Conservation (phyloP, 257 asterid genomes). For the Henckelia pumila region DNA sequence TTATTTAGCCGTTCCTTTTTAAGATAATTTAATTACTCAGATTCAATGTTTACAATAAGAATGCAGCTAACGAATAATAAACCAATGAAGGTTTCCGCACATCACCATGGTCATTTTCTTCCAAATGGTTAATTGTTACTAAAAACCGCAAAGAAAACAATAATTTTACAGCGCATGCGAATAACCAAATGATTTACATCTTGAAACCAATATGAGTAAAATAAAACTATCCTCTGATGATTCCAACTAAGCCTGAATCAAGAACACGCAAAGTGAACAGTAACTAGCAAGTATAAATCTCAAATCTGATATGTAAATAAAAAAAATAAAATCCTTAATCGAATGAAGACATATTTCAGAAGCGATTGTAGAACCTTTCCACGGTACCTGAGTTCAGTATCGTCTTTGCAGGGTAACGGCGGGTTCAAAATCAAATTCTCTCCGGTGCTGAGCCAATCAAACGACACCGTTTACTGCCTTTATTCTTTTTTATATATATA, state of each 20-base stretch:
- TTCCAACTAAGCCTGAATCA: constrained; percentile 12
- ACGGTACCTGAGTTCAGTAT: constrained; percentile 29
- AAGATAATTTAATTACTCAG: too few relatives aligned
- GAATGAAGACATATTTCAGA: constrained; percentile 19
- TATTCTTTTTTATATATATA: too few relatives aligned
- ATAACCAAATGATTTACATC: constrained; percentile 16
- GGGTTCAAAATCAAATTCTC: too few relatives aligned
- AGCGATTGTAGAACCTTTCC: neutral
- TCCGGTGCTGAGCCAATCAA: too few relatives aligned
- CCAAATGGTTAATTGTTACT: neutral
- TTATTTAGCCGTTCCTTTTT: too few relatives aligned
- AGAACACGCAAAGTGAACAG: neutral
- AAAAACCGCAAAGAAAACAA: neutral
- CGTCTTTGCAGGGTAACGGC: neutral
- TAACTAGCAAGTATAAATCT: too few relatives aligned
- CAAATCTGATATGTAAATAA: constrained; percentile 6
- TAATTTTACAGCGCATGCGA: neutral
- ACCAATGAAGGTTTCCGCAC: neutral
- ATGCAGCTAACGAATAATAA: too few relatives aligned
- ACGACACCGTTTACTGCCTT: too few relatives aligned
- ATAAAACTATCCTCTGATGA: constrained; percentile 5
- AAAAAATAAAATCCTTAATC: constrained; percentile 13
- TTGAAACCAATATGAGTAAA: neutral
- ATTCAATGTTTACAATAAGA: too few relatives aligned
- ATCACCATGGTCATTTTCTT: neutral